phyloP scores from a whole-genome alignment of 176 grass and related monocot species.

The Tillandsia leiboldiana region DNA sequence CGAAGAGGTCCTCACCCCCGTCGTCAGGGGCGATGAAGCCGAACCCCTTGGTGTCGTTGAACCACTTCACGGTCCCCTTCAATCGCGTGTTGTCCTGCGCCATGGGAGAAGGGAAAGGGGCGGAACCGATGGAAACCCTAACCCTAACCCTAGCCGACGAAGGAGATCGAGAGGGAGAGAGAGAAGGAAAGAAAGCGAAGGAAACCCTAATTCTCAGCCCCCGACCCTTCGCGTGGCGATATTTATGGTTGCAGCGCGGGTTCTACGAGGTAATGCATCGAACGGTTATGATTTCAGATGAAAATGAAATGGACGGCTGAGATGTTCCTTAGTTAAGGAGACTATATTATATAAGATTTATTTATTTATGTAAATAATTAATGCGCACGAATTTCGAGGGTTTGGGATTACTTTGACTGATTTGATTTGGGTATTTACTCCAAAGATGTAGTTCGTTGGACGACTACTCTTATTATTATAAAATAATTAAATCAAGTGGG shows the following conservation, averaged over 20 bases:
- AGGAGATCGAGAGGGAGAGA: slow-evolving; percentile 3
- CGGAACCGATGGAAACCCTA: slow-evolving; percentile 28
- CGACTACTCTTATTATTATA: too few species aligned
- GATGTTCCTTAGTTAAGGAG: too few species aligned
- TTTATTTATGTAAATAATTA: too few species aligned
- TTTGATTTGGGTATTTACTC: too few species aligned
- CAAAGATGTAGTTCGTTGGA: too few species aligned
- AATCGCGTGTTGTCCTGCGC: slow-evolving; percentile 30
- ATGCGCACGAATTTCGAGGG: too few species aligned
- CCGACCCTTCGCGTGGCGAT: not conserved
- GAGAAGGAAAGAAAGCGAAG: slow-evolving; percentile 9
- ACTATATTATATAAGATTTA: too few species aligned
- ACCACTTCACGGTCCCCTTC: slow-evolving; percentile 84
- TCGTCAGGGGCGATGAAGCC: slow-evolving; percentile 87
- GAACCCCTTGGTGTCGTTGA: slow-evolving; percentile 90
- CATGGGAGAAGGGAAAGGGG: slow-evolving; percentile 26
- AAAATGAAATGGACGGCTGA: too few species aligned
- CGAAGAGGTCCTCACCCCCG: slow-evolving; percentile 83
- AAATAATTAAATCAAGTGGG: too few species aligned
- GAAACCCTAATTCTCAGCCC: not conserved
- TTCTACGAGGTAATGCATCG: not conserved
- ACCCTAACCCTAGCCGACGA: not conserved
- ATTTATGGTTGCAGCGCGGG: not conserved
- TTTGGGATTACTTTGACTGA: too few species aligned
- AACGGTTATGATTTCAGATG: too few species aligned